phyloP scores from a whole-genome alignment of 2,329 filamentous ascomycete genomes.

The Fusarium hostae region DNA sequence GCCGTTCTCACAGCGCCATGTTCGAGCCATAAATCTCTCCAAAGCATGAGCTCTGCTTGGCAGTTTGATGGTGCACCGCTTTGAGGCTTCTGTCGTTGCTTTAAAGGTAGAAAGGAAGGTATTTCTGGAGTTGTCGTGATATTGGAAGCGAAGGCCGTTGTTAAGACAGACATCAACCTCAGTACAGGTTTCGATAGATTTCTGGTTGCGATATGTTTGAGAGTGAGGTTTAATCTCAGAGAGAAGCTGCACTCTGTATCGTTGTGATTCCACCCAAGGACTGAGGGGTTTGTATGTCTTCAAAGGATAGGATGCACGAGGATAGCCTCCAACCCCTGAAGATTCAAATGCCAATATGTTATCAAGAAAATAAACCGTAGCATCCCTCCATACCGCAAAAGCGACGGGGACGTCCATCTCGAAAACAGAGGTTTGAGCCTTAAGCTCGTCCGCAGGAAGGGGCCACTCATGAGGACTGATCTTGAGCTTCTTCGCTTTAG shows the following conservation, averaged over 20 bases:
- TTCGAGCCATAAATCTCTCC: conserved; percentile 27
- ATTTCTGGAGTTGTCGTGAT: conserved; percentile 11
- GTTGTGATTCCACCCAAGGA: neutral
- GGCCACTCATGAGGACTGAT: conserved; percentile 69
- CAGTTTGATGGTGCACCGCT: conserved; percentile 29
- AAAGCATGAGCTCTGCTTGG: conserved; percentile 14
- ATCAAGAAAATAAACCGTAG: conserved; percentile 54
- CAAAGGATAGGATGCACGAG: neutral
- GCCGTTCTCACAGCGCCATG: conserved; percentile 1
- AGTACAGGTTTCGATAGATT: neutral
- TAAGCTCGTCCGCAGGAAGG: conserved; percentile 49
- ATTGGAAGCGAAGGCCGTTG: conserved; percentile 39
- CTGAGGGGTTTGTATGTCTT: conserved; percentile 10
- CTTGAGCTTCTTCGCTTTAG: conserved; percentile 49
- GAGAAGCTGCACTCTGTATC: conserved; percentile 26
- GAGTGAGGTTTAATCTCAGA: conserved; percentile 36
- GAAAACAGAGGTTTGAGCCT: conserved; percentile 62
- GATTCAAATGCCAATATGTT: conserved; percentile 50
- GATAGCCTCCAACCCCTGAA: accelerated
- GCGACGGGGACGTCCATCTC: conserved; percentile 59
- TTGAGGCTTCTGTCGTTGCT: neutral
- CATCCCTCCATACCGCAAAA: conserved; percentile 62
- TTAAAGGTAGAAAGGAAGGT: neutral
- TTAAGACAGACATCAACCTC: conserved; percentile 37
- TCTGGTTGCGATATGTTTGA: conserved; percentile 16